phyloP scores from a whole-genome alignment of 371 early-diverging fungal species.

The Apophysomyces variabilis region DNA sequence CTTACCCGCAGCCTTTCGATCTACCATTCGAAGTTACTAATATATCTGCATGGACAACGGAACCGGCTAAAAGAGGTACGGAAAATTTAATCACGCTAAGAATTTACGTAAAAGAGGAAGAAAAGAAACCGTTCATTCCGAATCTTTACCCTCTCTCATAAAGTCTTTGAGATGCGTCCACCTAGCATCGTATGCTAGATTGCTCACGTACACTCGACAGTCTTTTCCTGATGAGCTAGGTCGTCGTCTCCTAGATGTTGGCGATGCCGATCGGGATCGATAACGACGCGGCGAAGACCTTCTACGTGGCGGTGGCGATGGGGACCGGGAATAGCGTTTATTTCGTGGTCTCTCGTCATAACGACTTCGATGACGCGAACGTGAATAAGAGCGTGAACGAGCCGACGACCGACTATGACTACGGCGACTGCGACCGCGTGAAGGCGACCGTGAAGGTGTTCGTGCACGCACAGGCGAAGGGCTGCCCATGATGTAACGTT shows the following conservation, averaged over 20 bases:
- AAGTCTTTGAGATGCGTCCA: constrained; percentile 76
- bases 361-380: constrained; percentile 18
- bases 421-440: constrained; percentile 9
- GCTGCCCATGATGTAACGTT: constrained; percentile 7
- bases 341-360: constrained; percentile 15
- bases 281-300: constrained; percentile 20
- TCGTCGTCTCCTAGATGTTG: constrained; percentile 8
- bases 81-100: too few species aligned
- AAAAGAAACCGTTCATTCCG: background rate
- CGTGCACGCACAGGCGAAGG: constrained; percentile 12
- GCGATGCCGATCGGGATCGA: constrained; percentile 21
- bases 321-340: constrained; percentile 27
- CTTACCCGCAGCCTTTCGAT: constrained; percentile 68
- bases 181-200: constrained; percentile 65
- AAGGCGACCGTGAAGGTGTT: constrained; percentile 15
- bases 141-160: constrained; percentile 72
- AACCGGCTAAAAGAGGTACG: constrained; percentile 54
- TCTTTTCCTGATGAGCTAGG: constrained; percentile 27
- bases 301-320: constrained; percentile 16
- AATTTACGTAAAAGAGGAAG: constrained; percentile 4
- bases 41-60: constrained; percentile 74
- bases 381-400: constrained; percentile 11
- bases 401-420: constrained; percentile 6
- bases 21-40: constrained; percentile 61
- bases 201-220: constrained; percentile 71